Conservation (phyloP, 2,329 filamentous ascomycete species). For the Teratosphaeria epicoccoides region DNA sequence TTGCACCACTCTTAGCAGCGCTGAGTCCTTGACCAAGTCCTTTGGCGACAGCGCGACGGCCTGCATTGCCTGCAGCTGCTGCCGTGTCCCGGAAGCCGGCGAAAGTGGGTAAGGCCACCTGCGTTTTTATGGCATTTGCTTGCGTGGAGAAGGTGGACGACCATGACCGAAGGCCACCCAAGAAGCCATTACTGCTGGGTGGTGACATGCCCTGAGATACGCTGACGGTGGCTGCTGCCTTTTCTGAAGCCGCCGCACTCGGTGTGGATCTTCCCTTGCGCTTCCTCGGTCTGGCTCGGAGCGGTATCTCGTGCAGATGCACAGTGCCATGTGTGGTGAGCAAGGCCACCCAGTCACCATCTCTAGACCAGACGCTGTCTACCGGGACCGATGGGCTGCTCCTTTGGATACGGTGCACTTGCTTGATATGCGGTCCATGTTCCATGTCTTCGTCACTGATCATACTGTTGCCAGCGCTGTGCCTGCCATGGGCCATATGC, state of each 20-base stretch:
- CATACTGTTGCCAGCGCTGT: constrained; percentile 11
- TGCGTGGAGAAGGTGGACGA: constrained; percentile 33
- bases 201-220: constrained; percentile 23
- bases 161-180: constrained; percentile 25
- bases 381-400: constrained; percentile 87
- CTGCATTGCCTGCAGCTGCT: constrained; percentile 41
- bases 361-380: constrained; percentile 79
- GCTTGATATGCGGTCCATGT: constrained; percentile 51
- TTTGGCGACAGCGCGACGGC: constrained; percentile 60
- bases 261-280: constrained; percentile 16
- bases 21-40: constrained; percentile 65
- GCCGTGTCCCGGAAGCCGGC: constrained; percentile 23
- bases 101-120: constrained; percentile 17
- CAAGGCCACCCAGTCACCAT: constrained; percentile 74
- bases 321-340: constrained; percentile 92
- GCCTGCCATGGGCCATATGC: constrained; percentile 39
- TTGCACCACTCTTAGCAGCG: constrained; percentile 58
- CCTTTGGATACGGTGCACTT: constrained; percentile 78
- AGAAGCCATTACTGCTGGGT: constrained; percentile 22
- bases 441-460: constrained; percentile 7
- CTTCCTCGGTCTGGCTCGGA: constrained; percentile 26
- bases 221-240: constrained; percentile 25
- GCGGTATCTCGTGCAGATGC: constrained; percentile 77
- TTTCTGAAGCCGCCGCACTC: constrained; percentile 14
- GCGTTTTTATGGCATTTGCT: constrained; percentile 19